Evolutionary conservation across 495 filamentous ascomycete genomes (phyloP), one percentile per base, ranked within the genome.

Genomic region (Aspergillus olivimuriae): DNA sequence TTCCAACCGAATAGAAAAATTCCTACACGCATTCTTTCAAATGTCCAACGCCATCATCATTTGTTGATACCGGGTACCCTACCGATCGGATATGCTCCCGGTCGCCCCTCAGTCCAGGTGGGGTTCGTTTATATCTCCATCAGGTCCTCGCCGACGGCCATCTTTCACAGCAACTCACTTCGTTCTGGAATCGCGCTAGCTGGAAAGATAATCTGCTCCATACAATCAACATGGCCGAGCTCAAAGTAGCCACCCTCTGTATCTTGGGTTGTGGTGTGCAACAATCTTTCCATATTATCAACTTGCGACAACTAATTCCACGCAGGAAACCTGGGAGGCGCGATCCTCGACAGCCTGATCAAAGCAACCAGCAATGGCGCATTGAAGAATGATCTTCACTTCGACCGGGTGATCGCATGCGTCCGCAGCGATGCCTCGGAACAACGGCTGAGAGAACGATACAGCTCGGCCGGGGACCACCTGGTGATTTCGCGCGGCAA

Each of bases 221-320:
- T 24, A 32, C 38, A 47, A 19, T 19, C 35, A 34, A 44, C 2
- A 50, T 23, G 11, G 35, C 30, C 16, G 18, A 5, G 19, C 15
- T 3, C 10, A 36, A 41, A 24, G 11, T 28, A 28, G 24, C 34
- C 20, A 66, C 61, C 3, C 55, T 68, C 14, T 63, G 61, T 40
- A 58, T 68, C 12, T 44, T 68, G 7, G 65, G 65, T 32, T 68
- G 65, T 43, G 65, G 65, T 68, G 41, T 37, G 55, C 40, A 11
- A 14, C 28, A n/a, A n/a, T n/a, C 4, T 11, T 15, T 35, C 16
- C 15, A 23, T 19, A 10, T 2, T 17, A 6, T 41, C 4, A 14
- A 18, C 9, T 19, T 12, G 18, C 14, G 7, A 17, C 28, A 16
- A 31, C 34, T 41, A 28, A 47, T 10, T 35, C 12, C 1, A 10